A percentile compares a stretch with the other conserved stretches of the same genome.
Conservation (phyloP, 2,329 filamentous ascomycete genomes). For the Stylonectria norvegica region DNA sequence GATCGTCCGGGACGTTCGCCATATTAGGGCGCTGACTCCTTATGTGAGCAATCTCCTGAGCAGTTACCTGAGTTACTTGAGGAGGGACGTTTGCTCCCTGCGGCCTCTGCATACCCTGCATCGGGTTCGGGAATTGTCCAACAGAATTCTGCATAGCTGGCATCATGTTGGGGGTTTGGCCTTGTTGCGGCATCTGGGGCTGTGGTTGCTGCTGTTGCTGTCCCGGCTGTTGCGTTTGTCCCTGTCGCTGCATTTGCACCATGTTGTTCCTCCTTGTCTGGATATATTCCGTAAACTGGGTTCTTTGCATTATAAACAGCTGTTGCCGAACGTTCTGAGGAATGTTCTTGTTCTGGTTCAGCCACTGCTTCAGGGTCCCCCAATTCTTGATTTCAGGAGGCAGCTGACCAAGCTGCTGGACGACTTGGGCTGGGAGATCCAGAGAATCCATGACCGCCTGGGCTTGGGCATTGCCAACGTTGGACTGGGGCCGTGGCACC, state of each 20-base stretch:
- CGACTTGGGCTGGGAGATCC: constrained; percentile 42
- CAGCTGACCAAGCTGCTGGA: constrained; percentile 30
- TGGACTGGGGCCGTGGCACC: constrained; percentile 25
- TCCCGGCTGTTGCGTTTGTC: constrained; percentile 19
- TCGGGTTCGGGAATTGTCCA: constrained; percentile 27
- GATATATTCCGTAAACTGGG: constrained; percentile 37
- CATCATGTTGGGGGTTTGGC: constrained; percentile 30
- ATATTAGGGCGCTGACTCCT: constrained; percentile 25
- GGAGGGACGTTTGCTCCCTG: constrained; percentile 28
- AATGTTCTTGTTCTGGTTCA: constrained; percentile 35
- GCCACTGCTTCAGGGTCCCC: constrained; percentile 44
- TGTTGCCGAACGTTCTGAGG: constrained; percentile 30
- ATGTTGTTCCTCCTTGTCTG: constrained; percentile 19
- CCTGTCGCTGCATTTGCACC: constrained; percentile 19
- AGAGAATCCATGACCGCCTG: constrained; percentile 45
- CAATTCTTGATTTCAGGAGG: constrained; percentile 48
- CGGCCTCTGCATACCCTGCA: constrained; percentile 26
- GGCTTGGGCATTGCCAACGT: constrained; percentile 33
- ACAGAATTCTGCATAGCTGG: constrained; percentile 19
- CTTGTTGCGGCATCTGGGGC: constrained; percentile 17
- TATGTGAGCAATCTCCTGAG: constrained; percentile 33
- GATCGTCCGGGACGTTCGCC: constrained; percentile 31
- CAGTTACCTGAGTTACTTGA: constrained; percentile 32
- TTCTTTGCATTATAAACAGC: constrained; percentile 35
- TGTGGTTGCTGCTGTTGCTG: constrained; percentile 19